phyloP scores from a whole-genome alignment of 768 basidiomycete species.

The Mycena filopes region DNA sequence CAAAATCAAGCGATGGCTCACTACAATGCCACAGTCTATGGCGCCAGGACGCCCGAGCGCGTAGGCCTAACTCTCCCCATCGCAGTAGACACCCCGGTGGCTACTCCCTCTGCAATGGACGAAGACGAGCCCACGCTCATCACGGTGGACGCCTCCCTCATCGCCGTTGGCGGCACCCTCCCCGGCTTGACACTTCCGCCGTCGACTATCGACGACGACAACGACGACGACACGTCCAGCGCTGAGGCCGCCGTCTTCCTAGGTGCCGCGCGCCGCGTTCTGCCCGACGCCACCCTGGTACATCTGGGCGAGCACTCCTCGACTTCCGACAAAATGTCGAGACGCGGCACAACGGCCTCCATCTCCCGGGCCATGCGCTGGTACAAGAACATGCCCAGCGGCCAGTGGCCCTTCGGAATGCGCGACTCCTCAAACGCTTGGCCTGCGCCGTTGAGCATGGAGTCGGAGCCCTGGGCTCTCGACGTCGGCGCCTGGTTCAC shows the following conservation, averaged over 20 bases:
- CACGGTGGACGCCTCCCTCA: no score
- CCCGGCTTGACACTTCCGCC: no score
- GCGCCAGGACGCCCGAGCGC: not conserved
- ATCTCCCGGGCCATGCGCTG: not conserved
- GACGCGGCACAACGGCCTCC: not conserved
- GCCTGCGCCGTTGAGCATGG: not conserved
- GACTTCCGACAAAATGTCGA: not conserved
- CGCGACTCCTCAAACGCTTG: not conserved
- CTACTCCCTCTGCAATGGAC: no score
- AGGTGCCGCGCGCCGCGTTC: not conserved
- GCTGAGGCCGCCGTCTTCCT: not conserved
- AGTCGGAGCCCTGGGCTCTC: not conserved
- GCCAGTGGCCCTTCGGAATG: not conserved
- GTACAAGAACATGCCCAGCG: not conserved
- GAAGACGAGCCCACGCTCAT: no score
- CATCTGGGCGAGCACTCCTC: not conserved
- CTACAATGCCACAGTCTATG: not conserved
- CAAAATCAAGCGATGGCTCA: not conserved
- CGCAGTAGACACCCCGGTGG: no score
- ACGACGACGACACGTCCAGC: no score
- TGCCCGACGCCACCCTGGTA: not conserved
- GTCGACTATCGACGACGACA: no score
- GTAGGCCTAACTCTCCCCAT: no score
- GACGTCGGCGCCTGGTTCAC: conserved; percentile 6
- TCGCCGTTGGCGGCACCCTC: no score